Percentiles rank a stretch among this genome's conserved stretches.
Evolutionary conservation across 2,329 filamentous ascomycete species (phyloP).

Genomic region (Ophiosphaerella narmari): DNA sequence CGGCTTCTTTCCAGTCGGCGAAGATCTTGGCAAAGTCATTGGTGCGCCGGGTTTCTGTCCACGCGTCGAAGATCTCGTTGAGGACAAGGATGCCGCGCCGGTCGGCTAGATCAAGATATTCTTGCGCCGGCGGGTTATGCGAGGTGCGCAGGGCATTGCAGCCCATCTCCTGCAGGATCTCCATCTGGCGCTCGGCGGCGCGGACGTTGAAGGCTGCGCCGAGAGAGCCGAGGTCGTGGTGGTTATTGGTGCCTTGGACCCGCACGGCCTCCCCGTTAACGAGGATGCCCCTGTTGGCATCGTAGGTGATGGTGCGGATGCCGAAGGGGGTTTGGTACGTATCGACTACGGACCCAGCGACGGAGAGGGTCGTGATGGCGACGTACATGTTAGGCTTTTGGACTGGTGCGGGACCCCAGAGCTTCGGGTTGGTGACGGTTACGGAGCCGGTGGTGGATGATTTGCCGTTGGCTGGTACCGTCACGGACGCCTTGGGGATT

Average conservation of each 20-base stretch:
- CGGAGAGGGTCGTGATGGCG: conserved; percentile 50
- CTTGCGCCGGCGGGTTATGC: conserved; percentile 60
- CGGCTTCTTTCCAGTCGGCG: too few species aligned
- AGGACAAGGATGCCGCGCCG: conserved; percentile 56
- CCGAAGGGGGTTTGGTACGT: conserved; percentile 58
- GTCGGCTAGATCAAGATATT: conserved; percentile 58
- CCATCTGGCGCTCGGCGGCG: conserved; percentile 56
- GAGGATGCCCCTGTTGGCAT: conserved; percentile 49
- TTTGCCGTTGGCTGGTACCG: too few species aligned
- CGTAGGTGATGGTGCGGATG: conserved; percentile 52
- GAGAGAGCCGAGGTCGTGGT: conserved; percentile 58
- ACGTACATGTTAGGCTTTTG: conserved; percentile 57
- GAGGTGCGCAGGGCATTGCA: conserved; percentile 58
- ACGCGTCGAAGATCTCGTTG: conserved; percentile 63
- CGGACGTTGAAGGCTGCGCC: conserved; percentile 58
- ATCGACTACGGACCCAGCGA: conserved; percentile 39
- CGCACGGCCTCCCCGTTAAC: conserved; percentile 54
- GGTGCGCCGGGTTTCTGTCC: too few species aligned
- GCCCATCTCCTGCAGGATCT: conserved; percentile 58
- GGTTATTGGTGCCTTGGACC: conserved; percentile 56
- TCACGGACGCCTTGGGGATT: too few species aligned
- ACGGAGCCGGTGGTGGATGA: too few species aligned
- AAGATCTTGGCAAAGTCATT: too few species aligned
- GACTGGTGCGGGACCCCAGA: too few species aligned
- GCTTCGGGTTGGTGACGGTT: too few species aligned